Conservation (phyloP, 495 filamentous ascomycete genomes). For the Tuber umbilicatum region DNA sequence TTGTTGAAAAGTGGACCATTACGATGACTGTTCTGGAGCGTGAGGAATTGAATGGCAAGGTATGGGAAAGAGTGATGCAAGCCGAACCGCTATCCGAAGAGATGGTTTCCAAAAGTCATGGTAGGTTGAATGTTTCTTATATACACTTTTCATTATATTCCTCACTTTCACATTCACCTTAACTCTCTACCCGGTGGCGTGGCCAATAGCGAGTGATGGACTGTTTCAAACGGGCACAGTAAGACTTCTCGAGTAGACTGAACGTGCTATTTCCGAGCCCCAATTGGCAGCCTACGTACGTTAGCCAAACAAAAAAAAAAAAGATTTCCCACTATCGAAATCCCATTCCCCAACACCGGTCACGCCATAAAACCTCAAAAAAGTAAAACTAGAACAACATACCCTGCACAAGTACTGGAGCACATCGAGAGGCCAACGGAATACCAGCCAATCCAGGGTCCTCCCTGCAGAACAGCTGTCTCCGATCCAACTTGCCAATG, state of each 20-base stretch:
- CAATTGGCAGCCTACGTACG: not conserved
- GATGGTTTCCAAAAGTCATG: no score
- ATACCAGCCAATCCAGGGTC: no score
- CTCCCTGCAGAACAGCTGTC: no score
- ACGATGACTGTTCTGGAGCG: not conserved
- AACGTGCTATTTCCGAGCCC: not conserved
- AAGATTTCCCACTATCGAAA: not conserved
- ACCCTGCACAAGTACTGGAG: not conserved
- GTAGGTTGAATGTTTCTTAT: no score
- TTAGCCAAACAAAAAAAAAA: not conserved
- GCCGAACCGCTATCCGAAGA: no score
- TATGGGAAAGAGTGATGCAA: no score
- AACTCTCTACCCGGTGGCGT: not conserved
- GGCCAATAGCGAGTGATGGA: not conserved
- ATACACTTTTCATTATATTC: not conserved
- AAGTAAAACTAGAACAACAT: not conserved
- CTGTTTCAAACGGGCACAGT: not conserved
- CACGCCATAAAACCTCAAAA: no score
- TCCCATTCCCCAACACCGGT: not conserved
- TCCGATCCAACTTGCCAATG: no score
- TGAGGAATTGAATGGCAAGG: no score
- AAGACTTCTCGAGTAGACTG: not conserved
- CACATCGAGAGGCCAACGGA: no score
- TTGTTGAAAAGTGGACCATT: constrained; percentile 18
- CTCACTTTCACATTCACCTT: not conserved